Evolutionary conservation across 2,329 filamentous ascomycete species (phyloP), one percentile per base, ranked within the genome.

Genomic region (Chaetothyriales sp.): DNA sequence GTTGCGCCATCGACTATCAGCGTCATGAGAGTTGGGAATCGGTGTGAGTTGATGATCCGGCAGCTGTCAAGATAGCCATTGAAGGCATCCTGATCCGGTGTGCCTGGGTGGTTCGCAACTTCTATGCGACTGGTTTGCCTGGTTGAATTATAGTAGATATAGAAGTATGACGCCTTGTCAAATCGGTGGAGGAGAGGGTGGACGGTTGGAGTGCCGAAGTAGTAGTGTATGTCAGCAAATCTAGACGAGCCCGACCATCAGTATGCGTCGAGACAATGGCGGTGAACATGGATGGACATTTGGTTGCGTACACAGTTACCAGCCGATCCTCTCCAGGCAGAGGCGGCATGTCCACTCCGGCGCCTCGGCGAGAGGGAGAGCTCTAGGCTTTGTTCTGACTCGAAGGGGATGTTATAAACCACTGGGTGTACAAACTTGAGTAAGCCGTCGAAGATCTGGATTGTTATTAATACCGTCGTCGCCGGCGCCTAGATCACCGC

Each of bases 221-320:
- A 81, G 62, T 79, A 81, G 63, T 82, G 79, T 43, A 80, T 68
- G 61, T 83, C 79, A 52, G 76, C 75, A 60, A 79, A 82, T 59
- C 79, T 83, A 57, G 10, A 48, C 26, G 46, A 42, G 18, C 20
- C 43, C 45, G 43, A 22, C 46, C 15, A 43, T 36, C 15, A 49
- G 48, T 46, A 49, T 26, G 22, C 8, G 47, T 25, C 32, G 8
- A 20, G 18, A 18, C 48, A 43, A 45, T 20, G 43, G 9, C 15
- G 28, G 26, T 32, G 22, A 18, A 42, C 19, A 26, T 49, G 22
- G 20, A 15, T 12, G 5, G n/a, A n/a, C n/a, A n/a, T n/a, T 39
- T 39, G 32, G 15, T 39, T 43, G 63, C 69, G 68, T 60, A 73
- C 71, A 71, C 62, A 28, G 69, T 73, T 56, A 71, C 60, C 49